Base-by-base conservation (phyloP, 768 basidiomycete genomes). In the Lentinula raphanica region DNA sequence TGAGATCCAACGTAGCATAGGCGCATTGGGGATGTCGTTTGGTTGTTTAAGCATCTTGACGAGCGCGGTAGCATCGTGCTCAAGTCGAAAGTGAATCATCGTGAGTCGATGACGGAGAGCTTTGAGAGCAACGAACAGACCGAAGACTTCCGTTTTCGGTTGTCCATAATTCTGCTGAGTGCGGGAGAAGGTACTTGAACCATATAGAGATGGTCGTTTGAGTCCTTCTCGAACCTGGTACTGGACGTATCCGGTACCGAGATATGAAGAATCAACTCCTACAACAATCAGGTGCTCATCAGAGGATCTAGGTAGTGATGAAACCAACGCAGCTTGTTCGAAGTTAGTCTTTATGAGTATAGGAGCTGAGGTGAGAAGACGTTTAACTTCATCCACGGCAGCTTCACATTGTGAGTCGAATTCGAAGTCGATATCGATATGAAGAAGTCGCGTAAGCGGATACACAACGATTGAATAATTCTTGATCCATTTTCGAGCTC, bases 81-180 rank as follows among this genome's bases (percentile, higher is more conserved):
- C 70, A 0, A 75, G 21, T 3, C 64, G 48, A 42, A 75, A 71
- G 54, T 66, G 65, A 1, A 70, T 56, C 9, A 71, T 74, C 66
- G 66, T 72, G 2, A 74, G 49, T 1, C 68, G 54, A 38, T 72
- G 64, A 1, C 68, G 61, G 0, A 71, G 45, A 1, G 65, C 67
- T 35, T 67, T 68, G 21, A 77, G 36, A 0, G 71, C 68, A 0
- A 71, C 49, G 46, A 67, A 76, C 0, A 76, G 48, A 0, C 75
- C 72, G 50, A 73, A 79, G 0, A 77, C 64, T 58, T 77, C 73
- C 0, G 71, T 53, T 55, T 77, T 76, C 0, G 73, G 65, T 58
- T 76, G 74, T 0, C 71, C 72, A 55, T 76, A 78, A 3, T 65
- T 56, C 1, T 64, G 58, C 59, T 76, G 70, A 0, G 57, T 54